These are phyloP conservation scores for Basipetospora chlamydospora DNA, from an alignment of 2,329 filamentous ascomycete genomes.

Conservation along the genomic window DNA sequence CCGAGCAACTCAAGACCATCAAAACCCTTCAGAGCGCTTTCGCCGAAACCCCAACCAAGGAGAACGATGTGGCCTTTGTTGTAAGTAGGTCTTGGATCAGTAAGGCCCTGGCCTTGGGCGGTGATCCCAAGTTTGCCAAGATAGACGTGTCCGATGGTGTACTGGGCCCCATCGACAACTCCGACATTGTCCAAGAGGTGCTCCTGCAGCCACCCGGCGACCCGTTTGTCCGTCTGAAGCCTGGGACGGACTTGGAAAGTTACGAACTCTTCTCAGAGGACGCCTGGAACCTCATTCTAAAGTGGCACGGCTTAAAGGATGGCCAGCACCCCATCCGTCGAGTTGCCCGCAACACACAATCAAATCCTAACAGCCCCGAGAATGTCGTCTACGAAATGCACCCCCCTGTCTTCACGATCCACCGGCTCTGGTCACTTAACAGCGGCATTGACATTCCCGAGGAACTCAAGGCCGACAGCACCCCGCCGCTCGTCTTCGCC, in stretches of 20 bases:
- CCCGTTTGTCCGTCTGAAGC: conserved; percentile 59
- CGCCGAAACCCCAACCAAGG: conserved; percentile 38
- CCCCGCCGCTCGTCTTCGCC: conserved; percentile 49
- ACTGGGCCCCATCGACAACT: conserved; percentile 76
- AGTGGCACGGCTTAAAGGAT: conserved; percentile 66
- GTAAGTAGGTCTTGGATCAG: conserved; percentile 70
- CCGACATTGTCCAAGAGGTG: conserved; percentile 56
- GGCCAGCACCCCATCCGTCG: conserved; percentile 60
- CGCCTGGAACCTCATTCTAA: conserved; percentile 67
- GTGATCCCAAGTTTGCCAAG: conserved; percentile 38
- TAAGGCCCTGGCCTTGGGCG: conserved; percentile 52
- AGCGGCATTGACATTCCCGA: conserved; percentile 43
- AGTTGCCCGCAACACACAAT: conserved; percentile 61
- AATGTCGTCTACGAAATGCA: conserved; percentile 72
- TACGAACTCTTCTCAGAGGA: conserved; percentile 65
- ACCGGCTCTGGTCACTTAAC: conserved; percentile 56
- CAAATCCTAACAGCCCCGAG: conserved; percentile 33
- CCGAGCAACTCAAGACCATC: conserved; percentile 59
- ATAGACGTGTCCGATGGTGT: conserved; percentile 44
- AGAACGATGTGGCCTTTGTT: conserved; percentile 62
- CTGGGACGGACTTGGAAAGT: conserved; percentile 51
- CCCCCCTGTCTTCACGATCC: conserved; percentile 71
- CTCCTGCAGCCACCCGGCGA: conserved; percentile 33
- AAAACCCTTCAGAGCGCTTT: conserved; percentile 42
- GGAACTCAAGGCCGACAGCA: conserved; percentile 43